Base-by-base conservation (phyloP, 441 rosid genomes). In the Pelargonium citronellum region DNA sequence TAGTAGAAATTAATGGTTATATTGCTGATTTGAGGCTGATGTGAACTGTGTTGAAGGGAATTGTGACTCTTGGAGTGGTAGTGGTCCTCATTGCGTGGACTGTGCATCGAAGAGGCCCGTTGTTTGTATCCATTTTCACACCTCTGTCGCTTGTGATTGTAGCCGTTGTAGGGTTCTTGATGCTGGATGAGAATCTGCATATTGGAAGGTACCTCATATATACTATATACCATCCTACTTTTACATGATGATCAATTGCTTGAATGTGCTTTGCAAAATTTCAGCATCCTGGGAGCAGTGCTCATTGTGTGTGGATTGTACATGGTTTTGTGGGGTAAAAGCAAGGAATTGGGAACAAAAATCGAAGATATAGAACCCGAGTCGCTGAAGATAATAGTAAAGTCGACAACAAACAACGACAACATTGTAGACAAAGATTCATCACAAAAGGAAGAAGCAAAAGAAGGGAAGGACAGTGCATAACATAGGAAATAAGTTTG, bases 121-220 rank as follows among this genome's bases (percentile, higher is more conserved):
- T 83, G 47, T 83, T 67, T 24, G 79, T 71, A 17, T 72, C 83
- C 1, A 60, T 79, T 39, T 83, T 83, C 73, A 77, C 70, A 17
- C 85, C 87, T 19, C 10, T 83, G 64, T 47, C 77, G 66, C 78
- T 83, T 6, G 75, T 81, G 69, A 69, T 76, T 11, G 85, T 81
- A 12, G 77, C 82, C 66, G 68, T 81, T 10, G 74, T 55, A 1
- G 83, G 79, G 51, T 75, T 82, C 51, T 67, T 79, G 62, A 15
- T 79, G 46, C 67, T 83, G 71, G 77, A 79, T 1, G 87, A 83
- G 73, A 57, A 75, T 15, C 71, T 83, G 9, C 71, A 77, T 44
- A 20, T 78, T 5, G 87, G 87, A 46, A 79, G 85, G 87, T 83
- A 75, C 13, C 61, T 22, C 41, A 53, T 4, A 11, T 55, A 22